Conservation (phyloP, 768 basidiomycete genomes). For the Tremella fuciformis region DNA sequence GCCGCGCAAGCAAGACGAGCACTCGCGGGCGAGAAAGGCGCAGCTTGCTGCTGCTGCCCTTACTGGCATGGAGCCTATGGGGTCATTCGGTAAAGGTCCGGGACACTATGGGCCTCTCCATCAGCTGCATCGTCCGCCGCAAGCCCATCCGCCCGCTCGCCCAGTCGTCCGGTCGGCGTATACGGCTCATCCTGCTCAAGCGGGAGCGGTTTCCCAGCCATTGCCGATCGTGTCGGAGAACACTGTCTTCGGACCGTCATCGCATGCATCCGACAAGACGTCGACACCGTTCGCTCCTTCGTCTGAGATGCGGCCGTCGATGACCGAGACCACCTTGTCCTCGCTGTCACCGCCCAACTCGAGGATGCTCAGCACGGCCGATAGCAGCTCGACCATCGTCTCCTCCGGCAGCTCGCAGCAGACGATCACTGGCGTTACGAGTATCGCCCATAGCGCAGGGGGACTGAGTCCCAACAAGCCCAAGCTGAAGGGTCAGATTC, state of each 20-base stretch:
- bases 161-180: neutral
- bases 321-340: neutral
- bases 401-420: neutral
- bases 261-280: neutral
- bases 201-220: neutral
- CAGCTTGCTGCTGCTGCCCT: constrained; percentile 42
- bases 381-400: neutral
- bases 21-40: constrained; percentile 32
- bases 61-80: constrained; percentile 40
- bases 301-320: neutral
- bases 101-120: constrained; percentile 5
- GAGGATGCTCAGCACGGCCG: neutral
- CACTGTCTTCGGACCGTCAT: neutral
- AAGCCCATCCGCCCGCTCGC: constrained; percentile 11
- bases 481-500: constrained; percentile 83
- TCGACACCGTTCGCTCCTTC: neutral
- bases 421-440: neutral
- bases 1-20: constrained; percentile 16
- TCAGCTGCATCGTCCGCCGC: neutral
- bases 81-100: constrained; percentile 33
- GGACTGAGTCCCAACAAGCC: constrained; percentile 49
- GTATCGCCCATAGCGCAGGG: constrained; percentile 2
- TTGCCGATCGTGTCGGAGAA: neutral
- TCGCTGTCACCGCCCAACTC: neutral
- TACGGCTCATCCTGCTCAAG: neutral